phyloP scores from a whole-genome alignment of 305 asterid species.

The Vinca major region DNA sequence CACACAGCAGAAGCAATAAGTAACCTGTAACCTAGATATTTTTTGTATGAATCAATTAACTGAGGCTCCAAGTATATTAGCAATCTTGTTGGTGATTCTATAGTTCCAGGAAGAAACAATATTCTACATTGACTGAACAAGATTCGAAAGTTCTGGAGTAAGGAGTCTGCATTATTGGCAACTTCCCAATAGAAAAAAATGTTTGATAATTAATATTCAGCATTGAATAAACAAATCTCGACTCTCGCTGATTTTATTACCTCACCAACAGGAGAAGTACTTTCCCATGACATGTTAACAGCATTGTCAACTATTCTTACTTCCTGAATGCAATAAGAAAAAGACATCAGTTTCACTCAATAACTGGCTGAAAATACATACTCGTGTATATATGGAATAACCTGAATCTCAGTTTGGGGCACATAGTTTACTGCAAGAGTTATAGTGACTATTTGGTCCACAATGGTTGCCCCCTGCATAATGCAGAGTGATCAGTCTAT shows the following conservation, averaged over 20 bases:
- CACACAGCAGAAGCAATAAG: neutral
- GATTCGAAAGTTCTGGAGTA: neutral
- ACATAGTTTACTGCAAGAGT: slow-evolving; percentile 53
- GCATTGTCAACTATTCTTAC: slow-evolving; percentile 49
- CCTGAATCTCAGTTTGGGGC: slow-evolving; percentile 45
- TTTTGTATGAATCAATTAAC: neutral
- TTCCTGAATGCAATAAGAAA: slow-evolving; percentile 43
- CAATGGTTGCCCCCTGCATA: slow-evolving; percentile 84
- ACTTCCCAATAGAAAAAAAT: slow-evolving; percentile 4
- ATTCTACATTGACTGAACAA: slow-evolving; percentile 3
- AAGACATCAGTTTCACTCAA: slow-evolving; percentile 6
- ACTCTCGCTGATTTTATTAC: slow-evolving; percentile 25
- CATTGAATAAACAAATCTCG: slow-evolving; percentile 3
- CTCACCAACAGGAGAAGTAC: slow-evolving; percentile 44
- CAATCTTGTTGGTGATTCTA: neutral
- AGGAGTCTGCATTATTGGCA: neutral
- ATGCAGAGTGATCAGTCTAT: neutral
- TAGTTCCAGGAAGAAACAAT: neutral
- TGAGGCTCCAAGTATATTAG: neutral
- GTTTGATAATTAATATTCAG: neutral
- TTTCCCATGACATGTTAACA: slow-evolving; percentile 38
- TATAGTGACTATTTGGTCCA: slow-evolving; percentile 71
- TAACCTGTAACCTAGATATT: neutral
- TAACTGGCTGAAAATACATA: neutral
- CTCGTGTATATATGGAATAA: slow-evolving; percentile 17